A percentile compares a stretch with the other conserved stretches of the same genome.
These are phyloP conservation scores for Amanita thiersii DNA, from an alignment of 768 basidiomycete species.

Conservation along the genomic window DNA sequence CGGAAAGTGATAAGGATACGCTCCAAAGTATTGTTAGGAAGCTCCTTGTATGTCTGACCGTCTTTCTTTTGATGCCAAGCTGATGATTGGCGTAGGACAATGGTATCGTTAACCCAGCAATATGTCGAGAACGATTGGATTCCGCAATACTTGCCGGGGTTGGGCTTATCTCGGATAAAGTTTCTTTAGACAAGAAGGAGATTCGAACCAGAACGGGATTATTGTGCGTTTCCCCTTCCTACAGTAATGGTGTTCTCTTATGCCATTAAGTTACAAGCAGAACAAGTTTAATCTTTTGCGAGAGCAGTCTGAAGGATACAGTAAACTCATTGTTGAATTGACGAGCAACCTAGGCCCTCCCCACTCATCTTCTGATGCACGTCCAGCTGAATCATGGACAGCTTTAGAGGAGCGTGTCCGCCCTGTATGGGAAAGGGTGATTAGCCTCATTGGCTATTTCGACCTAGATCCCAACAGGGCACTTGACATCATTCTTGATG, in stretches of 20 bases:
- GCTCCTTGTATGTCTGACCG: constrained; percentile 42
- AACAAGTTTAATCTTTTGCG: constrained; percentile 97
- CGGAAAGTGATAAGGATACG: constrained; percentile 56
- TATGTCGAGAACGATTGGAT: constrained; percentile 74
- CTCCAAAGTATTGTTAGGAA: constrained; percentile 50
- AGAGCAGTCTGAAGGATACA: constrained; percentile 97
- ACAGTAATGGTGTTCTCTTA: neutral
- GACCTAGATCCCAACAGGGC: constrained; percentile 94
- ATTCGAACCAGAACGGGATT: constrained; percentile 72
- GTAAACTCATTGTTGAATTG: constrained; percentile 83
- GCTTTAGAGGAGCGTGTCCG: constrained; percentile 57
- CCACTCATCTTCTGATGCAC: constrained; percentile 60
- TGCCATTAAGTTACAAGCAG: constrained; percentile 73
- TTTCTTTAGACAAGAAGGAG: constrained; percentile 67
- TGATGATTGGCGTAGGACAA: constrained; percentile 32
- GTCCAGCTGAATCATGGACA: constrained; percentile 49
- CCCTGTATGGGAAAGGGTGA: constrained; percentile 75
- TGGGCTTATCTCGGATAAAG: constrained; percentile 64
- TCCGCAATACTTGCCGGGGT: constrained; percentile 50
- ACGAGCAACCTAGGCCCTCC: constrained; percentile 68
- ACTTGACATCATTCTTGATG: constrained; percentile 88
- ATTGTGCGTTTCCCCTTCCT: constrained; percentile 47
- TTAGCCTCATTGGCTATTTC: constrained; percentile 90
- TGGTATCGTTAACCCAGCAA: constrained; percentile 47
- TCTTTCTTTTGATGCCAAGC: constrained; percentile 4